Conservation (phyloP, 73 alveolate species). For the Tetrahymena malaccensis region DNA sequence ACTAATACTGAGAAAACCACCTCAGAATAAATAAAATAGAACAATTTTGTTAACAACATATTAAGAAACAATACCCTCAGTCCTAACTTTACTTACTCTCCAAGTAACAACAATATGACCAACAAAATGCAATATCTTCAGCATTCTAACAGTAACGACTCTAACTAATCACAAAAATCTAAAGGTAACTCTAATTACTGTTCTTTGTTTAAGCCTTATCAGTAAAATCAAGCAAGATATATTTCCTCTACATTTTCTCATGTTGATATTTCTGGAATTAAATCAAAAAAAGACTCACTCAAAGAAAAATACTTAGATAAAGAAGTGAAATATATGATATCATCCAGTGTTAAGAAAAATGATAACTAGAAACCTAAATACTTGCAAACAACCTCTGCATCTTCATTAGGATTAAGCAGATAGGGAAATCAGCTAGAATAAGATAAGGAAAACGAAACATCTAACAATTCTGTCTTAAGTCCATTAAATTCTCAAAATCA, state of each 20-base stretch:
- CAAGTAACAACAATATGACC: not conserved
- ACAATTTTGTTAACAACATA: too few species aligned
- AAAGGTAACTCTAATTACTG: not conserved
- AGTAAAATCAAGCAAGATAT: not conserved
- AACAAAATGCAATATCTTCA: not conserved
- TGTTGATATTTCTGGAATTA: not conserved
- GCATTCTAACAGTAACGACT: not conserved
- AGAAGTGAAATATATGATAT: not conserved
- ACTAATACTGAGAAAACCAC: not conserved
- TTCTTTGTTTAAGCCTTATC: not conserved
- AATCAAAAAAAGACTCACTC: not conserved
- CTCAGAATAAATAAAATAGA: too few species aligned
- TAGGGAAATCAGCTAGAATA: not conserved
- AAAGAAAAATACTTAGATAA: not conserved
- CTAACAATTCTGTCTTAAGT: not conserved
- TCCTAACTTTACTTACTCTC: not conserved
- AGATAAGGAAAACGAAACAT: not conserved
- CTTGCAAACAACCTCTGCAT: not conserved
- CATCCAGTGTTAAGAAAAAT: not conserved
- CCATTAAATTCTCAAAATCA: not conserved
- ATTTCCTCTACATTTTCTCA: not conserved
- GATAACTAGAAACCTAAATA: not conserved
- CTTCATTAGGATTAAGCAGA: not conserved
- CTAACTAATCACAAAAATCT: not conserved
- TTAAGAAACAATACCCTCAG: not conserved